phyloP scores from a whole-genome alignment of 305 asterid species.

The Stenogyne calaminthoides region DNA sequence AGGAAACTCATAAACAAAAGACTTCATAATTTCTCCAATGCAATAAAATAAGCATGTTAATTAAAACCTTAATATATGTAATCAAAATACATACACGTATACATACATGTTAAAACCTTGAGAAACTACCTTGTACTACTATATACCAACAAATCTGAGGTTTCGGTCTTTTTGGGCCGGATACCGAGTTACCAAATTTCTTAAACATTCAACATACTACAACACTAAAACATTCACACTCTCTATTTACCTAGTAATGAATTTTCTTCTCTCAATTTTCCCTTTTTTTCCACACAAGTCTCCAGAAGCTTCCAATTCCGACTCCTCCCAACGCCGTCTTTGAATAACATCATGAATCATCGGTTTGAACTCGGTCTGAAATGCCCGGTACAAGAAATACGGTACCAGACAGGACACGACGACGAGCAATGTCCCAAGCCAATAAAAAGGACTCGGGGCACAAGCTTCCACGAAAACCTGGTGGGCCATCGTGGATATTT shows the following conservation, averaged over 20 bases:
- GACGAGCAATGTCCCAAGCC: constrained; percentile 66
- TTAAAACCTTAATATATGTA: neutral
- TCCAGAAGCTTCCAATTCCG: constrained; percentile 34
- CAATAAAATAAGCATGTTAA: neutral
- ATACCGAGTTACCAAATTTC: too few species aligned
- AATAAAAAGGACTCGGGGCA: constrained; percentile 77
- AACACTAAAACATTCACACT: neutral
- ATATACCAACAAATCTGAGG: constrained; percentile 26
- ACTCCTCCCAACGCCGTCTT: constrained; percentile 33
- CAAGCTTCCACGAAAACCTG: constrained; percentile 79
- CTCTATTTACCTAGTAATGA: constrained; percentile 42
- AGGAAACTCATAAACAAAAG: neutral
- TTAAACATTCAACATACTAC: neutral
- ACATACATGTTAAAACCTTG: neutral
- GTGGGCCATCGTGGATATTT: constrained; percentile 66
- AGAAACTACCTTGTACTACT: constrained; percentile 11
- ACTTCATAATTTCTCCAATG: neutral
- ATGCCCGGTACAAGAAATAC: constrained; percentile 57
- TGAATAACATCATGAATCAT: constrained; percentile 82
- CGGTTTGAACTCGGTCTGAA: constrained; percentile 72
- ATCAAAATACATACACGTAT: neutral
- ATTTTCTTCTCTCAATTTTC: constrained; percentile 41
- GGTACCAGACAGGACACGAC: constrained; percentile 71
- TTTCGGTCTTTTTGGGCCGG: too few species aligned
- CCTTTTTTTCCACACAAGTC: constrained; percentile 26